Evolutionary conservation across 192 early-diverging fungal genomes (phyloP), one percentile per base, ranked within the genome.

Genomic region (Backusella macrospora): DNA sequence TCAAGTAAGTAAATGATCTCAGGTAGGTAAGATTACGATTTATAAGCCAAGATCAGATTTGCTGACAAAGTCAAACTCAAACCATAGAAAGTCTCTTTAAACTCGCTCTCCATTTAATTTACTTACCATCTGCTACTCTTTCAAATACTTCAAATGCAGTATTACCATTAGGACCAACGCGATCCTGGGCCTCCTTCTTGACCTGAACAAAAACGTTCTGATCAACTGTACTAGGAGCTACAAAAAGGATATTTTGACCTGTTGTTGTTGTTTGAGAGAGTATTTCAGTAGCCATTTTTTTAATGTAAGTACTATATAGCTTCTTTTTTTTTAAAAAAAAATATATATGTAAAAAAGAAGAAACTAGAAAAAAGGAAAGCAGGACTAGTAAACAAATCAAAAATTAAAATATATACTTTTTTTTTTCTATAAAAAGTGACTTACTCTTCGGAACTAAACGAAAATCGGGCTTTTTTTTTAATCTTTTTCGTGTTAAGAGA

Each of bases 131-230:
- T 12, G 86, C 84, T 26, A 97, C 80, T 71, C 94, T 83, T 75
- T 97, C 94, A 10, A 94, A 78, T 72, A 93, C 92, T 82, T 97
- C 96, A 90, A 97, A 97, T 42, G 86, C 83, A 10, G 95, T 90
- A 16, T 72, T 81, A 6, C 90, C 93, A 15, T 78, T 77, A 18
- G 74, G 40, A 40, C 80, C 84, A 40, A 90, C 91, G 4, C 80
- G 77, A 16, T 75, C 69, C 13, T 86, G 70, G 52, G 81, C 77
- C 15, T 74, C 52, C 45, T 75, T 82, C 44, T 84, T 83, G 16
- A 80, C 76, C 12, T 79, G 68, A 46, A 90, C 80, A 43, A 87
- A 67, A 63, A 82, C 76, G 16, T 75, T 42, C 23, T 83, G 74
- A 21, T 83, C 80, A 26, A 81, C 77, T 1, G 82, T 76, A 43